phyloP scores from a whole-genome alignment of 108 stramenopile genomes.

The Seminavis robusta region DNA sequence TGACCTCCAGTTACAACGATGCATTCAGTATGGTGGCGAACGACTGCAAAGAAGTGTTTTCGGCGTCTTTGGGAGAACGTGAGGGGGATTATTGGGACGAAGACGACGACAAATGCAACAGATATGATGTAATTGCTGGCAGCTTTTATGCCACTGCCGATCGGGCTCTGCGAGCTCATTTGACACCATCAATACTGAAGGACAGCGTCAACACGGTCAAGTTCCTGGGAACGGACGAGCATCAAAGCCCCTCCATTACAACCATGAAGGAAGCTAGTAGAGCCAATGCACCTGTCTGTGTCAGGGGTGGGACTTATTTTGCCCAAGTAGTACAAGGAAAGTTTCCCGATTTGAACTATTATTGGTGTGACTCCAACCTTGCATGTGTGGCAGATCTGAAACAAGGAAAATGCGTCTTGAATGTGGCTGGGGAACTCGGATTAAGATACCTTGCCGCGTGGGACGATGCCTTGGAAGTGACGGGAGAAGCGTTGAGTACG shows the following conservation, averaged over 20 bases:
- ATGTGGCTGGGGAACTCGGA: neutral
- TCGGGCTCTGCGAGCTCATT: neutral
- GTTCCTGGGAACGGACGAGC: neutral
- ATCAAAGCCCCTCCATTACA: neutral
- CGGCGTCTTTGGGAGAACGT: no score
- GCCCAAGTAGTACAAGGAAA: neutral
- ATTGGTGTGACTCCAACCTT: neutral
- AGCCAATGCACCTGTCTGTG: neutral
- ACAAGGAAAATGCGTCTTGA: neutral
- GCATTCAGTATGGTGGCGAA: no score
- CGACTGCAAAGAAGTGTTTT: no score
- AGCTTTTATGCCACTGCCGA: conserved; percentile 4
- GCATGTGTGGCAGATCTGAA: neutral
- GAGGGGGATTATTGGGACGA: no score
- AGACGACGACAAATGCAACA: neutral
- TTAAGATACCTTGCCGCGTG: neutral
- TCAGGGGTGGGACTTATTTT: neutral
- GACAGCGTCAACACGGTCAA: neutral
- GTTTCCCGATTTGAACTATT: neutral
- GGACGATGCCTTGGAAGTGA: neutral
- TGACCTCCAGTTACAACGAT: no score
- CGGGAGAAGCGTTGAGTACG: neutral
- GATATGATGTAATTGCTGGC: conserved; percentile 8
- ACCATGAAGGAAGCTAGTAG: conserved; percentile 5
- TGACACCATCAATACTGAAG: conserved; percentile 4